Evolutionary conservation across 164 flowering plant species (phyloP), one percentile per base, ranked within the genome.

Genomic region (Sextonia rubra): DNA sequence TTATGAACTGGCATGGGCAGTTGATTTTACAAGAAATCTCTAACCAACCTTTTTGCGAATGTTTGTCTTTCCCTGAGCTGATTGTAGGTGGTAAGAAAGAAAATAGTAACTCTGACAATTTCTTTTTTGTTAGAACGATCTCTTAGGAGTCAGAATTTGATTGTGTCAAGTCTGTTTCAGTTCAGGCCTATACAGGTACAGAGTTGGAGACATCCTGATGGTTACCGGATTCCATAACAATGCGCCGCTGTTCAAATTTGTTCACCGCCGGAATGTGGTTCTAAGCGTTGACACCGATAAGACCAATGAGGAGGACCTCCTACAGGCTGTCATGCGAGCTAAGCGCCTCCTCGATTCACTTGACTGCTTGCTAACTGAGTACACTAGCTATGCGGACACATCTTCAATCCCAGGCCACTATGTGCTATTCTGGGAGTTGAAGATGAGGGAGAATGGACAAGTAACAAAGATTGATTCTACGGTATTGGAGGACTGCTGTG

Each of bases 181-280:
- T n/a, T 64, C 81, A 86, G 93, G 90, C 1, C 81, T 89, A n/a
- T 89, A 86, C 68, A 82, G 91, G 17, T 89, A 89, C 73, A 72
- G 87, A 72, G 91, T 89, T 22, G 91, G 90, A 1, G 93, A 89
- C 75, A 80, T 89, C 29, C 84, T 89, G 0, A 69, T 79, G 77
- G 93, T 87, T 44, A 80, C 90, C 2, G 93, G 93, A 66, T 89
- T 89, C 83, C 82, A 89, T 77, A 87, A 89, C 84, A 80, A 84
- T 49, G 86, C 93, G 0, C 93, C 93, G 0, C 91, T 86, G 27
- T 89, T 89, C 84, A 81, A 78, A 60, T 89, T 87, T 65, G 69
- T 87, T 24, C 85, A 88, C 66, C 76, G 93, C n/a, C 79, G 83
- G 47, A 89, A 87, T 58, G 93, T 89, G 0, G 88, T 81, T 11